A percentile compares a stretch with the other conserved stretches of the same genome.
phyloP scores from a whole-genome alignment of 306 rosid genomes.

The Dalbergia cochinchinensis region DNA sequence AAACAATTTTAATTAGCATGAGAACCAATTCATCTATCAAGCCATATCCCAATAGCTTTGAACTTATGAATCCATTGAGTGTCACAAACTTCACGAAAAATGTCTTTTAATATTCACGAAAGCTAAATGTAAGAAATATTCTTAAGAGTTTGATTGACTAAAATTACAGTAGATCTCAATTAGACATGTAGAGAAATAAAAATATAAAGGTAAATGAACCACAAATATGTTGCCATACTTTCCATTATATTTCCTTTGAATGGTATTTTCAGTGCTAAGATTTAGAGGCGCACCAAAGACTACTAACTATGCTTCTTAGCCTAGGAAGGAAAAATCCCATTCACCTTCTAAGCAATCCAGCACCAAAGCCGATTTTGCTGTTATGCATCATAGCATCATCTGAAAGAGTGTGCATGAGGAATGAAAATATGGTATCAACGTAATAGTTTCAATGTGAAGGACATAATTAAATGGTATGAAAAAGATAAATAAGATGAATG shows the following conservation, averaged over 20 bases:
- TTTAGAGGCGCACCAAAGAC: constrained; percentile 83
- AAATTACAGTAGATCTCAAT: constrained; percentile 22
- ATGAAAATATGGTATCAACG: too few relatives aligned
- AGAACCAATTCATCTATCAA: constrained; percentile 51
- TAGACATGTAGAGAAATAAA: constrained; percentile 17
- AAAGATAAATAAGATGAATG: too few relatives aligned
- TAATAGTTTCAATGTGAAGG: too few relatives aligned
- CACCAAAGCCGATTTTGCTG: too few relatives aligned
- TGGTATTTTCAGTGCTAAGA: constrained; percentile 96
- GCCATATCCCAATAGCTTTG: constrained; percentile 94
- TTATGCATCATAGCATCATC: too few relatives aligned
- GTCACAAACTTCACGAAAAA: constrained; percentile 90
- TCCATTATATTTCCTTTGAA: constrained; percentile 95
- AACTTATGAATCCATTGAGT: constrained; percentile 82
- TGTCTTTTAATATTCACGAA: constrained; percentile 90
- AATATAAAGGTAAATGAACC: constrained; percentile 16
- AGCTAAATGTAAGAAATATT: constrained; percentile 35
- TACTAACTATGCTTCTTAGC: too few relatives aligned
- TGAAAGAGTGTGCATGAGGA: too few relatives aligned
- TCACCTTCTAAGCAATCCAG: too few relatives aligned
- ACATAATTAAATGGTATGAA: too few relatives aligned
- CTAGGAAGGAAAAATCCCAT: too few relatives aligned
- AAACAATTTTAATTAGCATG: constrained; percentile 27
- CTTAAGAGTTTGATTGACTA: constrained; percentile 22
- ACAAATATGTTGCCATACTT: constrained; percentile 65